These are phyloP conservation scores for Dalbergia oliveri DNA, from an alignment of 306 rosid species.

Conservation along the genomic window DNA sequence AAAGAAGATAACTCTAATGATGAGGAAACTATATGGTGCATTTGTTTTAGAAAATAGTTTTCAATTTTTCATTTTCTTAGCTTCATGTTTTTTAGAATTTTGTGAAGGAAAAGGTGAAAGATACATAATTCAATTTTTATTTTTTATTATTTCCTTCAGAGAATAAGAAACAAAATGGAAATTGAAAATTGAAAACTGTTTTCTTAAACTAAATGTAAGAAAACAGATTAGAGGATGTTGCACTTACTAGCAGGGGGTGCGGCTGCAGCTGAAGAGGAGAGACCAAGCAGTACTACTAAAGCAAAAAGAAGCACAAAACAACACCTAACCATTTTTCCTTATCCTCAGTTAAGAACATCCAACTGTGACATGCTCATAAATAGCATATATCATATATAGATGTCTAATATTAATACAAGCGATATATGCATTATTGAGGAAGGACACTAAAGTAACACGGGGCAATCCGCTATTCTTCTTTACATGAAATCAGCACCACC, in stretches of 20 bases:
- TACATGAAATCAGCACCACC: constrained; percentile 45
- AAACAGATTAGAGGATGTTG: constrained; percentile 17
- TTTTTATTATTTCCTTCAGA: too few species aligned
- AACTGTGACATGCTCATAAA: constrained; percentile 52
- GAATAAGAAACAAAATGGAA: too few species aligned
- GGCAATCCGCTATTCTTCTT: constrained; percentile 49
- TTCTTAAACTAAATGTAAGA: neutral
- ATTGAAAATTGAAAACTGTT: too few species aligned
- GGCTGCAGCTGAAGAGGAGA: constrained; percentile 78
- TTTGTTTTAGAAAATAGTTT: too few species aligned
- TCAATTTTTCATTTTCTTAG: too few species aligned
- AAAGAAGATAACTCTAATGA: constrained; percentile 29
- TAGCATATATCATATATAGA: neutral
- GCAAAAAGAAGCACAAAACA: constrained; percentile 55
- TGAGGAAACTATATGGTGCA: too few species aligned
- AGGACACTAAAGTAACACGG: constrained; percentile 51
- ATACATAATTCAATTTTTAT: too few species aligned
- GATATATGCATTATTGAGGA: constrained; percentile 47
- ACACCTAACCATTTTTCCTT: constrained; percentile 60
- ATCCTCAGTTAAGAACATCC: constrained; percentile 32
- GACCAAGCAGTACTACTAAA: constrained; percentile 59
- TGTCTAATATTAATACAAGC: constrained; percentile 41
- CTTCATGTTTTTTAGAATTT: too few species aligned
- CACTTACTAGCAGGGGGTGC: constrained; percentile 87
- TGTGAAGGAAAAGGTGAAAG: too few species aligned